phyloP scores from a whole-genome alignment of 2,329 filamentous ascomycete genomes.

The Chalaropsis thielavioides region DNA sequence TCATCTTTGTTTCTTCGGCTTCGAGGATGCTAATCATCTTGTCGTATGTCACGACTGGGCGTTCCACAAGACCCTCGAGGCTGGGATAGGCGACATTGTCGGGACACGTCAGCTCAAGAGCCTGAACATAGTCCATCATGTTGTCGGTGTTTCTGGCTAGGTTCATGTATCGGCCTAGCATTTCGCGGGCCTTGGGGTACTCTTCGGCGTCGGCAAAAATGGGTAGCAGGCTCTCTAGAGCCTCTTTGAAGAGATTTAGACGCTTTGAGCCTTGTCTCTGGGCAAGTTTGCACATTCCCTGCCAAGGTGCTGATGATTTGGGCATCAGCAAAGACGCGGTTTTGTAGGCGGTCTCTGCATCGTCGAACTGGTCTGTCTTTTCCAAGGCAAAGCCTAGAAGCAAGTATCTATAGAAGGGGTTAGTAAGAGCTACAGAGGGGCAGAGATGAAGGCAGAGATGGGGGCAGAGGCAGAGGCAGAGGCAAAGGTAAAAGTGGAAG shows the following conservation, averaged over 20 bases:
- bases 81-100: constrained; percentile 65
- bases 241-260: constrained; percentile 13
- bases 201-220: constrained; percentile 56
- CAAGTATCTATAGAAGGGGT: constrained; percentile 29
- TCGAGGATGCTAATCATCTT: constrained; percentile 74
- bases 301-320: constrained; percentile 72
- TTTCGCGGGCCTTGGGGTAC: constrained; percentile 47
- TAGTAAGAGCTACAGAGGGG: background rate
- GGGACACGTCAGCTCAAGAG: constrained; percentile 63
- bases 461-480: background rate
- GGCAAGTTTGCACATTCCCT: constrained; percentile 64
- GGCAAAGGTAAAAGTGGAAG: background rate
- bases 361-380: constrained; percentile 54
- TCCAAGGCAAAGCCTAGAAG: constrained; percentile 77
- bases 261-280: constrained; percentile 48
- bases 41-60: constrained; percentile 67
- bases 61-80: constrained; percentile 69
- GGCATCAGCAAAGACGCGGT: constrained; percentile 58
- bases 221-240: constrained; percentile 54
- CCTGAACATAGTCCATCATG: constrained; percentile 57
- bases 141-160: constrained; percentile 61
- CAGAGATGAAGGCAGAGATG: background rate
- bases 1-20: constrained; percentile 70
- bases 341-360: constrained; percentile 63
- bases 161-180: constrained; percentile 65